A percentile compares a stretch with the other conserved stretches of the same genome.
These are phyloP conservation scores for Nepenthes mirabilis DNA, from an alignment of 148 eudicot species.

Conservation along the genomic window DNA sequence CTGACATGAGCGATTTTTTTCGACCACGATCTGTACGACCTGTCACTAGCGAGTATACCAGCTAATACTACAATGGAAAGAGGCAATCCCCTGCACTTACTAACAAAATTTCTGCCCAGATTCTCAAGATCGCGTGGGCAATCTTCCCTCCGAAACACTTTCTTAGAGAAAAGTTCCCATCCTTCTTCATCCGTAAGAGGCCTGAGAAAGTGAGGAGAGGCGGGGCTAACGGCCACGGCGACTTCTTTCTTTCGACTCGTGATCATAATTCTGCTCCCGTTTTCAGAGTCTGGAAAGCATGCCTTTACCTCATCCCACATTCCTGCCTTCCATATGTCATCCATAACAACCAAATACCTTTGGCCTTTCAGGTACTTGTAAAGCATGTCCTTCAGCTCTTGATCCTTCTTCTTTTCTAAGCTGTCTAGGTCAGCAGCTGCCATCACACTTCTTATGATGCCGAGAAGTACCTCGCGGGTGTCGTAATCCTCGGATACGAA, in stretches of 20 bases:
- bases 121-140: neutral
- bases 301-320: too few species aligned
- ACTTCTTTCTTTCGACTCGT: constrained; percentile 4
- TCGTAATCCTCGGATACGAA: constrained; percentile 16
- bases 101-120: constrained; percentile 11
- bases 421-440: too few species aligned
- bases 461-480: constrained; percentile 15
- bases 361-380: neutral
- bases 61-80: constrained; percentile 25
- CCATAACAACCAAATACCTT: too few species aligned
- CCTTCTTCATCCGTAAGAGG: constrained; percentile 5
- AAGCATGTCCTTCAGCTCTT: constrained; percentile 5
- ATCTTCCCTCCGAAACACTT: constrained; percentile 12
- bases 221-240: constrained; percentile 14
- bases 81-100: neutral
- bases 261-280: too few species aligned
- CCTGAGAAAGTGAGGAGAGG: constrained; percentile 13
- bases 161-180: constrained; percentile 9
- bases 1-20: neutral
- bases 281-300: too few species aligned
- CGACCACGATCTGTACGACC: constrained; percentile 12
- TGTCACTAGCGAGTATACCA: constrained; percentile 17
- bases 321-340: too few species aligned
- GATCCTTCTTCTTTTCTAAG: too few species aligned
- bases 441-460: constrained; percentile 5